Base-by-base conservation (phyloP, 2,329 filamentous ascomycete species). In the Neoscytalidium dimidiatum region DNA sequence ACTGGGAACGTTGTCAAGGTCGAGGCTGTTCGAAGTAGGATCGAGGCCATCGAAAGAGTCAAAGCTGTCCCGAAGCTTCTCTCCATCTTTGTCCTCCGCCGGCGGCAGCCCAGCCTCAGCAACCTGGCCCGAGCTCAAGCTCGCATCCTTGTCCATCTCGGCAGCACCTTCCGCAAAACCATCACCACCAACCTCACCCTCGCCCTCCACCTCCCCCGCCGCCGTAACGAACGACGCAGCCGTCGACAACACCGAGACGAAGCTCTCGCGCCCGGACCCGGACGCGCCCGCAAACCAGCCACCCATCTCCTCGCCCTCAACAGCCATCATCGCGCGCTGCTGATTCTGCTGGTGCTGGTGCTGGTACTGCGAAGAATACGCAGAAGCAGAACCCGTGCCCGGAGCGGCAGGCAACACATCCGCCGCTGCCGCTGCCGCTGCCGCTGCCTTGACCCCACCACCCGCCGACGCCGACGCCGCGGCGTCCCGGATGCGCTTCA, bases 141-240 rank as follows among this genome's bases (percentile, higher is more conserved):
- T 31, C 56, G 56, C 13, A n/a, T 13, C 33, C n/a, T 46, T 41
- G 26, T 23, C 26, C 11, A 5, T 9, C n/a, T 35, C 38, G 28
- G 11, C n/a, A 3, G n/a, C 26, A 4, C 23, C 38, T 19, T 19
- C 56, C 5, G 9, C 52, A 9, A 19, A 41, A 9, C 19, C 29
- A 33, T 14, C 49, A 19, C 19, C 29, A 13, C 17, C 46, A n/a
- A 11, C 43, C 6, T 46, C 43, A 13, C 5, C 48, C n/a, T 53
- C 31, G 0, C 28, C 26, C 0, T 52, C 48, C 11, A 31, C 38
- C 0, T 33, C 56, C 56, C 46, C 56, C 1, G 2, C 6, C 26
- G 56, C 56, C 9, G 56, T 60, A 13, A 46, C 41, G 28, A 60
- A 60, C 56, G 56, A 60, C n/a, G 6, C 19, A 17, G n/a, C 41